phyloP scores from a whole-genome alignment of 495 filamentous ascomycete genomes.

The Margaritispora aquatica region DNA sequence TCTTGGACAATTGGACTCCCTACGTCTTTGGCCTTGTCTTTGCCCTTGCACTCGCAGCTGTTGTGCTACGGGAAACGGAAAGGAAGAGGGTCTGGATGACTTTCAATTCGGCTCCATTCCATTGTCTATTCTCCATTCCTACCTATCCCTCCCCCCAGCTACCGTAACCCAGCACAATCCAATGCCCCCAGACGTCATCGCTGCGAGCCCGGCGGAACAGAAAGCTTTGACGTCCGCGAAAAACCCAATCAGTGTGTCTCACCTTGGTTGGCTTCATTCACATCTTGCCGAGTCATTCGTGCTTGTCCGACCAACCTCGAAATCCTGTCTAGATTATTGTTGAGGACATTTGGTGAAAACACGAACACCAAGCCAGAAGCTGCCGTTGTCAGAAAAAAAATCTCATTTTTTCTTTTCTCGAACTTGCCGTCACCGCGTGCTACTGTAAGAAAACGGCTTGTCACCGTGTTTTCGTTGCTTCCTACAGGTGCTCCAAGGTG shows the following conservation, averaged over 20 bases:
- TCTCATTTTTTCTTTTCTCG: not conserved
- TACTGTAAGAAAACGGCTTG: too few relatives aligned
- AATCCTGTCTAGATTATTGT: not conserved
- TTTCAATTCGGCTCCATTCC: too few relatives aligned
- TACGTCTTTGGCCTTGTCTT: not conserved
- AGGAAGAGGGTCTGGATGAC: not conserved
- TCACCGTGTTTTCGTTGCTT: too few relatives aligned
- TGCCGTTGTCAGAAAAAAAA: too few relatives aligned
- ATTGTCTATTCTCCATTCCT: too few relatives aligned
- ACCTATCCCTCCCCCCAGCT: too few relatives aligned
- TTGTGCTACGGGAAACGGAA: not conserved
- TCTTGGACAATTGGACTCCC: not conserved
- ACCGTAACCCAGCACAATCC: too few relatives aligned
- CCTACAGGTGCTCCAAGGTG: too few relatives aligned
- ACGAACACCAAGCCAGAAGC: too few relatives aligned
- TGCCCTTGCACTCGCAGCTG: not conserved
- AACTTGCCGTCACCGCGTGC: not conserved
- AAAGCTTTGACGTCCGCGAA: not conserved
- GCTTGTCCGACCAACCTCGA: too few relatives aligned
- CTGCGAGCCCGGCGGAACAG: not conserved
- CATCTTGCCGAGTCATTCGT: not conserved
- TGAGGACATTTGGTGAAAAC: not conserved
- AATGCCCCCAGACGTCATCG: not conserved
- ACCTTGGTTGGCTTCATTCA: too few relatives aligned
- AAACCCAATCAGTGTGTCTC: too few relatives aligned